Percentiles rank a stretch among this genome's conserved stretches.
Conservation (phyloP, 2,329 filamentous ascomycete species). For the Aspergillus quadrilineatus region DNA sequence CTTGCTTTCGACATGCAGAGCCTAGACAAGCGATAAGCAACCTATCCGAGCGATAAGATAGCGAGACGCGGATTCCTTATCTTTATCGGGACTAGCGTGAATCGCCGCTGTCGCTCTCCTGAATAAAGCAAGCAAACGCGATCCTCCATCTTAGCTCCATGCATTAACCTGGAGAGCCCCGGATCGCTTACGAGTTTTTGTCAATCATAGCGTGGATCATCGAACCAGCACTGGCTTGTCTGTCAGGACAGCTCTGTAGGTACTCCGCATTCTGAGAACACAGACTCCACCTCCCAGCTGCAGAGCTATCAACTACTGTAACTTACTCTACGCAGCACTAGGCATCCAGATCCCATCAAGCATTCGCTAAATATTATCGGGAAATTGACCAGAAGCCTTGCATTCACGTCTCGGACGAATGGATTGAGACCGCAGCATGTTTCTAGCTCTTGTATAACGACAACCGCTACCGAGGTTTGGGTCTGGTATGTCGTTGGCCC, state of each 20-base stretch:
- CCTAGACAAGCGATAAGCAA: constrained; percentile 16
- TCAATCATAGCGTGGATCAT: not conserved
- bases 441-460: too few relatives aligned
- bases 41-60: constrained; percentile 7
- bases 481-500: too few relatives aligned
- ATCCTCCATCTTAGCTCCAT: not conserved
- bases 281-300: too few relatives aligned
- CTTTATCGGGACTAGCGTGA: constrained; percentile 51
- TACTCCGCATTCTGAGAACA: not conserved
- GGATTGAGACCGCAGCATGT: too few relatives aligned
- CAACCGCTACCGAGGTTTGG: too few relatives aligned
- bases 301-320: too few relatives aligned
- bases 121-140: constrained; percentile 24
- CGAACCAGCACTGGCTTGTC: not conserved
- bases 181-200: constrained; percentile 1
- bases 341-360: too few relatives aligned
- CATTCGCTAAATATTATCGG: too few relatives aligned
- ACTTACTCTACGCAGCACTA: too few relatives aligned
- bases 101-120: not conserved
- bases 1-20: not conserved
- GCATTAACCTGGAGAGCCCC: not conserved
- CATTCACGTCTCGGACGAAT: too few relatives aligned
- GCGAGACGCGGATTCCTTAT: constrained; percentile 55
- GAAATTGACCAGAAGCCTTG: too few relatives aligned
- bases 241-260: not conserved